phyloP scores from a whole-genome alignment of 345 rosid genomes.

The Trapa bicornis region DNA sequence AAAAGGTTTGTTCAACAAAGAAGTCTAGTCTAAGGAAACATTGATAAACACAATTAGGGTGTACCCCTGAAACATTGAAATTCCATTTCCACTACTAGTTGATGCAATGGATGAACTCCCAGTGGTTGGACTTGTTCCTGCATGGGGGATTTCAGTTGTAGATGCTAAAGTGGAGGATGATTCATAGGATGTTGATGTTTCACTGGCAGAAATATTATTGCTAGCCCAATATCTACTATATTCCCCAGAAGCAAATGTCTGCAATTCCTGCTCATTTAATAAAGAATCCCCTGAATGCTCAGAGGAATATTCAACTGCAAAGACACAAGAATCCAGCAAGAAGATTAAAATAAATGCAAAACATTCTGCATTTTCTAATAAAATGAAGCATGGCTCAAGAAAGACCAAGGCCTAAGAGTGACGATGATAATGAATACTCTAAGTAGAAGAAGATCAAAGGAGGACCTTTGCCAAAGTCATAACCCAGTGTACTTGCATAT shows the following conservation, averaged over 20 bases:
- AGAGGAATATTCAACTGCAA: conserved; percentile 42
- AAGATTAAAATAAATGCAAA: neutral
- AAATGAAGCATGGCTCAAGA: neutral
- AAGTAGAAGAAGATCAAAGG: neutral
- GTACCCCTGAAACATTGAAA: conserved; percentile 78
- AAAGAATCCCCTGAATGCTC: conserved; percentile 32
- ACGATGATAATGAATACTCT: neutral
- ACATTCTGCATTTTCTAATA: neutral
- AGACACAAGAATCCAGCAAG: neutral
- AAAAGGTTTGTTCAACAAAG: neutral
- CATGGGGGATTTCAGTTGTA: conserved; percentile 17
- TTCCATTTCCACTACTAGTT: conserved; percentile 33
- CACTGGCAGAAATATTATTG: conserved; percentile 23
- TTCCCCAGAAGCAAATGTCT: conserved; percentile 30
- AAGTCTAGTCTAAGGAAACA: neutral
- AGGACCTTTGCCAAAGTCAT: neutral
- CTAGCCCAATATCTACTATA: conserved; percentile 19
- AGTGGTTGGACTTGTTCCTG: conserved; percentile 19
- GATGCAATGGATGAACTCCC: conserved; percentile 34
- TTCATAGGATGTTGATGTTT: conserved; percentile 28
- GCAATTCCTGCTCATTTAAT: conserved; percentile 39
- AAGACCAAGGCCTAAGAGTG: neutral
- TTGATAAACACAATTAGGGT: neutral
- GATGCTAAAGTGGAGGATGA: conserved; percentile 35
- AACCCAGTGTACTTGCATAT: neutral